phyloP scores from a whole-genome alignment of 2,329 filamentous ascomycete species.

The Aspergillus persii region DNA sequence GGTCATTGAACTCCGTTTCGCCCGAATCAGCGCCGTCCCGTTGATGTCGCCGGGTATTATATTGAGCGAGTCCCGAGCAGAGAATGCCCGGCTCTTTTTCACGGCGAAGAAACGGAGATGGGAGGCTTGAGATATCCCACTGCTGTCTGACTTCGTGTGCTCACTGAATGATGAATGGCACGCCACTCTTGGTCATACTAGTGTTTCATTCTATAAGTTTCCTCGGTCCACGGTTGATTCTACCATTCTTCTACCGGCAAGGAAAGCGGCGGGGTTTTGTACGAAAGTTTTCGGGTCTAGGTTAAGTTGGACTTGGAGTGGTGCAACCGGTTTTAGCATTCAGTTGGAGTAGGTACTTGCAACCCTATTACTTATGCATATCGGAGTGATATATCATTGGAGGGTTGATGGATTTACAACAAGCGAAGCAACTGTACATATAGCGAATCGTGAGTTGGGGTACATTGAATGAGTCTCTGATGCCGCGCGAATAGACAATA shows the following conservation, averaged over 20 bases:
- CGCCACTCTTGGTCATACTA: neutral
- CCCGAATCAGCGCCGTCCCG: slow-evolving; percentile 23
- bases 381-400: too few species aligned
- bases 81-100: slow-evolving; percentile 34
- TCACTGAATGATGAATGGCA: neutral
- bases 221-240: neutral
- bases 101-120: slow-evolving; percentile 36
- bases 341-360: too few species aligned
- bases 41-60: slow-evolving; percentile 12
- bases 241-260: neutral
- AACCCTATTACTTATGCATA: too few species aligned
- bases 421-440: too few species aligned
- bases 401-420: too few species aligned
- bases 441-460: too few species aligned
- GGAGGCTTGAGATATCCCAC: slow-evolving; percentile 23
- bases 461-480: too few species aligned
- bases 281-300: neutral
- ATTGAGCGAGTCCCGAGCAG: slow-evolving; percentile 20
- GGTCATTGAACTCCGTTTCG: slow-evolving; percentile 26
- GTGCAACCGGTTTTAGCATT: neutral
- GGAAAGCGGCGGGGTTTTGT: neutral
- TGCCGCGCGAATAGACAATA: too few species aligned
- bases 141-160: too few species aligned
- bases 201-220: neutral
- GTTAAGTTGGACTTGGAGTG: neutral